Base-by-base conservation (phyloP, 148 eudicot genomes). In the Simmondsia chinensis region DNA sequence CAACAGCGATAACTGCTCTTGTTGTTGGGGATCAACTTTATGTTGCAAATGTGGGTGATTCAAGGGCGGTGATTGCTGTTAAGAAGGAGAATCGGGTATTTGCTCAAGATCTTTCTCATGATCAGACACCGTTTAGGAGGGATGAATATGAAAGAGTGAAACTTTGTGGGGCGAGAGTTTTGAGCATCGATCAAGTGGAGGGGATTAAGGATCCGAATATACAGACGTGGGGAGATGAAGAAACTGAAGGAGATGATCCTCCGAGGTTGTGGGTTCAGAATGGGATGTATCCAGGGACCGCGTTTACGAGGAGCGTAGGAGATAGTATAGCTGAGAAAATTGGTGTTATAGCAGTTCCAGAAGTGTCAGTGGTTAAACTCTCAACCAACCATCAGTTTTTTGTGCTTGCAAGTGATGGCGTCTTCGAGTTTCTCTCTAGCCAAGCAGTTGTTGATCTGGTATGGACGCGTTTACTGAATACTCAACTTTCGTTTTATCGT, bases 31-130 rank as follows among this genome's bases (percentile, higher is more conserved):
- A 89, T 52, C 73, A 22, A 33, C 72, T 89, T 14, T 89, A 78
- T 57, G 95, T 89, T 44, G 95, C 97, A 0, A 89, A 89, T 65
- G 97, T 76, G 48, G 97, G 97, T 7, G 97, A 89, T 67, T 89
- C 97, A 9, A 73, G 97, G 37, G 97, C 97, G 12, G 88, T 89
- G 24, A 59, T 82, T 62, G 93, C 82, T 19, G 68, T 74, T 16
- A 79, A 72, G 68, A 68, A 79, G 52, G 82, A 79, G 41, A 51
- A 70, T 57, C 59, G 24, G 30, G 39, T 79, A 48, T 24, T 72
- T 55, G 77, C 95, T 9, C 68, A 74, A 39, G 95, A 84, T 47
- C 48, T 89, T 36, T 89, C 97, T 5, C 53, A 31, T 39, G 97
- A 89, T 57, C 95, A 89, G 57, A 89, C 97, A 7, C 97, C 97